These are phyloP conservation scores for Lentinula raphanica DNA, from an alignment of 768 basidiomycete species.

Conservation along the genomic window DNA sequence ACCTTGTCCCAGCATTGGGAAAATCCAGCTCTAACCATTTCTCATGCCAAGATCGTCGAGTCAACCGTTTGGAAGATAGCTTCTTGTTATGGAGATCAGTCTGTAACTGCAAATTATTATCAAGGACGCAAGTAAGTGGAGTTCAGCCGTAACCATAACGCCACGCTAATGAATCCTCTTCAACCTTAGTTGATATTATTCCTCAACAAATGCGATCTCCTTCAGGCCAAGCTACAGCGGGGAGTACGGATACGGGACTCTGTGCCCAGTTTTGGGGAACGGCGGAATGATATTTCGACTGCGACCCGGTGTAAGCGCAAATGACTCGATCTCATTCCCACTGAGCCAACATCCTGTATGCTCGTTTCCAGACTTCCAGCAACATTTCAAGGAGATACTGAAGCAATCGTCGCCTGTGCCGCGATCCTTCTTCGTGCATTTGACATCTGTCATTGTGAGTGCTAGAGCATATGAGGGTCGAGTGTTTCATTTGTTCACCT, in stretches of 20 bases:
- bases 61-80: constrained; percentile 77
- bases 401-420: constrained; percentile 56
- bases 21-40: no score
- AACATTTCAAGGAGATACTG: constrained; percentile 74
- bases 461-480: constrained; percentile 2
- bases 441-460: constrained; percentile 75
- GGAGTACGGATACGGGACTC: constrained; percentile 63
- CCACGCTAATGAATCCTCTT: background rate
- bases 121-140: constrained; percentile 38
- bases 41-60: constrained; percentile 44
- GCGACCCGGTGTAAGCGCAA: constrained; percentile 60
- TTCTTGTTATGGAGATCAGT: constrained; percentile 74
- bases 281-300: constrained; percentile 63
- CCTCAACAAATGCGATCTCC: constrained; percentile 68
- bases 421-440: constrained; percentile 65
- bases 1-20: background rate
- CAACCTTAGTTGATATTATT: constrained; percentile 29
- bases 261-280: constrained; percentile 69
- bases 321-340: background rate
- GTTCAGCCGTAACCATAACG: background rate
- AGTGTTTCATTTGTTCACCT: constrained; percentile 10
- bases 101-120: constrained; percentile 59
- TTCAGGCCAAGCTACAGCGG: constrained; percentile 65
- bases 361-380: constrained; percentile 59
- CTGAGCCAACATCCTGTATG: background rate